phyloP scores from a whole-genome alignment of 2,329 filamentous ascomycete genomes.

The Alternaria incomplexa region DNA sequence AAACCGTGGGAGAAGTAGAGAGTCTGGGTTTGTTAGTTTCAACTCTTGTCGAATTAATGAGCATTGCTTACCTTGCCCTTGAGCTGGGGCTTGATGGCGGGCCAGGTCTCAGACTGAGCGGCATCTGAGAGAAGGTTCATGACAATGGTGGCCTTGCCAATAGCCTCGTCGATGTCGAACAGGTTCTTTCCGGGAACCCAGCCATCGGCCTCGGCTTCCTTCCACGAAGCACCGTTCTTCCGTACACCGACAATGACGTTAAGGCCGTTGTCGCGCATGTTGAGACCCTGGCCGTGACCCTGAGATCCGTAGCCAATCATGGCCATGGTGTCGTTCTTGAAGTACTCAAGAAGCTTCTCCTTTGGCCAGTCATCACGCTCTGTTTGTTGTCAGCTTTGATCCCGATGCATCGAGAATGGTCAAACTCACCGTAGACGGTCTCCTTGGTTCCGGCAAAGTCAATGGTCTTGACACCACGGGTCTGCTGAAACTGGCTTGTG shows the following conservation, averaged over 20 bases:
- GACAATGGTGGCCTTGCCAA: conserved; percentile 89
- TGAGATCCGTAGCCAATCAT: conserved; percentile 98
- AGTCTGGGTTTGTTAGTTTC: conserved; percentile 64
- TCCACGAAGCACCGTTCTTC: conserved; percentile 98
- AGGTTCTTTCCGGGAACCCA: conserved; percentile 99
- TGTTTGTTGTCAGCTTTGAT: conserved; percentile 50
- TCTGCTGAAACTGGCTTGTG: conserved; percentile 65
- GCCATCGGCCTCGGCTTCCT: conserved; percentile 94
- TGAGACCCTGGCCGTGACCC: conserved; percentile 98
- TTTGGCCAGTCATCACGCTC: conserved; percentile 98
- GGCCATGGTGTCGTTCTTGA: conserved; percentile 99
- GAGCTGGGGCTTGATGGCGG: conserved; percentile 95
- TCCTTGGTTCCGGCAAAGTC: conserved; percentile 97
- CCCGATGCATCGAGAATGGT: conserved; percentile 13
- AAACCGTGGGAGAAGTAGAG: conserved; percentile 99
- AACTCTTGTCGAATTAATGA: conserved; percentile 25
- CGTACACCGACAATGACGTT: conserved; percentile 99
- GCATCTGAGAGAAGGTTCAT: conserved; percentile 99
- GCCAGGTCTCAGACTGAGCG: conserved; percentile 98
- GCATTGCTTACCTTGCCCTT: conserved; percentile 83
- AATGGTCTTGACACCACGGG: conserved; percentile 95
- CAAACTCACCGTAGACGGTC: conserved; percentile 80
- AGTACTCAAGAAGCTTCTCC: conserved; percentile 98
- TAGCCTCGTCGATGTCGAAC: conserved; percentile 97
- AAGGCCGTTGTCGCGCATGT: conserved; percentile 98